phyloP scores from a whole-genome alignment of 768 basidiomycete genomes.

The Boletus rubescentipes region DNA sequence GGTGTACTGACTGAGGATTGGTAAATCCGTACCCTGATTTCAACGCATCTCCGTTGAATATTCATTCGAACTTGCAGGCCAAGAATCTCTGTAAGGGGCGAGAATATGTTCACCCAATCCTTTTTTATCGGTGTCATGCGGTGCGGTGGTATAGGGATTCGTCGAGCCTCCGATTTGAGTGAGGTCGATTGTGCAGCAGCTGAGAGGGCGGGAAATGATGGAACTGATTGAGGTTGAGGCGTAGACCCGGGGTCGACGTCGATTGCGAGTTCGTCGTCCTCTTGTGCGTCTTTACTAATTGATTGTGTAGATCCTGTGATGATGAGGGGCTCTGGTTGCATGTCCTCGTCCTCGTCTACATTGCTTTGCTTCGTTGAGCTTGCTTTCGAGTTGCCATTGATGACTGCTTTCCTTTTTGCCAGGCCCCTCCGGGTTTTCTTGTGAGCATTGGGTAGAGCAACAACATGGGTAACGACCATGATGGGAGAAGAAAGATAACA shows the following conservation, averaged over 20 bases:
- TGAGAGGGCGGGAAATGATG: constrained; percentile 69
- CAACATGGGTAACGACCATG: constrained; percentile 45
- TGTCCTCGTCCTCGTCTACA: constrained; percentile 31
- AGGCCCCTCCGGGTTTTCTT: constrained; percentile 48
- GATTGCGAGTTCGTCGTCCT: constrained; percentile 66
- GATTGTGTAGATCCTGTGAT: constrained; percentile 1
- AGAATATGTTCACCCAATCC: constrained; percentile 95
- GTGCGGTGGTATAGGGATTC: constrained; percentile 92
- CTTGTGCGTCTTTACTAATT: constrained; percentile 23
- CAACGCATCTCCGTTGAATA: constrained; percentile 81
- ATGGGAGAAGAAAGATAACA: constrained; percentile 9
- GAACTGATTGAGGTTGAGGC: constrained; percentile 50
- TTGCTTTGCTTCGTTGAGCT: constrained; percentile 7
- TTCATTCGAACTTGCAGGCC: constrained; percentile 98
- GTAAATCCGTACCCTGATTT: constrained; percentile 72
- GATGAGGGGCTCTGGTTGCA: constrained; percentile 22
- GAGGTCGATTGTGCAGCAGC: constrained; percentile 48
- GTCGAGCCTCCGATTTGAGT: constrained; percentile 81
- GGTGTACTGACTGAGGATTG: background rate
- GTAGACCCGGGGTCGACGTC: constrained; percentile 47
- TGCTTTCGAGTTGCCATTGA: constrained; percentile 8
- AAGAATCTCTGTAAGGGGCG: constrained; percentile 91
- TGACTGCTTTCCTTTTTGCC: constrained; percentile 36
- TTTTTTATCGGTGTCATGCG: constrained; percentile 96
- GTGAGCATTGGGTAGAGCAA: constrained; percentile 28